Evolutionary conservation across 2,329 filamentous ascomycete genomes (phyloP), one percentile per base, ranked within the genome.

Genomic region (Nectriaceae sp.): DNA sequence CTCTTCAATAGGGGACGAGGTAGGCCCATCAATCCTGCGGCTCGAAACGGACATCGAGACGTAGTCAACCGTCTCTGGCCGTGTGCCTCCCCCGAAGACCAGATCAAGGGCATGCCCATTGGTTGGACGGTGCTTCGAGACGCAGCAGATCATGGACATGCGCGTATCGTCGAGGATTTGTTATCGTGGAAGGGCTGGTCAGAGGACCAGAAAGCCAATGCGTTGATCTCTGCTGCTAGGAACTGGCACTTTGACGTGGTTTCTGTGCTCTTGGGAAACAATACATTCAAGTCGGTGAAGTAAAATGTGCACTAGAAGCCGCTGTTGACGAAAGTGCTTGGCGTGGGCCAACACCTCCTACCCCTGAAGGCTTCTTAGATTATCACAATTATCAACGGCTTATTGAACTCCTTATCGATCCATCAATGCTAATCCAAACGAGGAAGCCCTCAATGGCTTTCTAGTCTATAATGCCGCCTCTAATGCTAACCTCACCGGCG

Each of bases 171-270:
- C 18, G 21, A 44, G 4, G 52, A 58, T 22, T 26, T 60, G 5
- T 16, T 57, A n/a, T 42, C 29, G 20, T 53, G 47, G 42, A 46
- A 52, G 15, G 49, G 56, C 19, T 60, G 56, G 54, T 38, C 48
- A 2, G n/a, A 48, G 2, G 46, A 41, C 15, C 22, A 38, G 21
- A 47, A 38, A 22, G 21, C 35, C 11, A 3, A 42, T 2, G 61
- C 58, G 5, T 40, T 60, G 2, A 10, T 26, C 15, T 39, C 36
- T 4, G 55, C 54, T n/a, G 44, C 46, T 20, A 2, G 38, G 2
- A 20, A 29, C 21, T 62, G 57, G 56, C 46, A 53, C 11, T 38
- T 56, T 19, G 22, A 50, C 5, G 50, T 50, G 2, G 43, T 43
- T 22, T 6, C 37, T 6, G 20, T 54, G 21, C 50, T 58, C 10